A percentile compares a stretch with the other conserved stretches of the same genome.
Evolutionary conservation across 768 basidiomycete genomes (phyloP).

Genomic region (Pulveroboletus sp.): DNA sequence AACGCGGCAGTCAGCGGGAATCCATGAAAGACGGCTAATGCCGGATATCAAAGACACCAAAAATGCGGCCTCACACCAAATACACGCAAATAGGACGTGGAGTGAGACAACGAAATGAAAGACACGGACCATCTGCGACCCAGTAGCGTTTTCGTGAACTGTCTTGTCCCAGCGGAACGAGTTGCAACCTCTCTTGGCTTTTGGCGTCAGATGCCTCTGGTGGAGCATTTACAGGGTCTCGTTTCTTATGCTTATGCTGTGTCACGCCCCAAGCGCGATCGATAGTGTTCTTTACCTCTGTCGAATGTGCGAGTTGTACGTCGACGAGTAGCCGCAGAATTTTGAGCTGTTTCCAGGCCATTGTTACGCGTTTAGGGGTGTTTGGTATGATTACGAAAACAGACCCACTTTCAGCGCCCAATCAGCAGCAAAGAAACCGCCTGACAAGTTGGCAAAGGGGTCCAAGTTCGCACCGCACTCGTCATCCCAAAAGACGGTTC

Average conservation of each 20-base stretch:
- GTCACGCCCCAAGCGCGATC: slow-evolving; percentile 87
- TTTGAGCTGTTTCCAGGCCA: slow-evolving; percentile 55
- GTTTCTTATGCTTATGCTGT: slow-evolving; percentile 84
- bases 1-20: slow-evolving; percentile 32
- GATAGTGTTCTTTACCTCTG: slow-evolving; percentile 66
- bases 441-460: slow-evolving; percentile 62
- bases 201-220: slow-evolving; percentile 60
- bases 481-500: slow-evolving; percentile 82
- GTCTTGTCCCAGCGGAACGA: slow-evolving; percentile 78
- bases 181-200: slow-evolving; percentile 62
- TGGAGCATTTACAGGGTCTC: slow-evolving; percentile 53
- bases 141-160: slow-evolving; percentile 75
- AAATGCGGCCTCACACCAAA: slow-evolving; percentile 56
- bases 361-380: slow-evolving; percentile 29
- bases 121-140: slow-evolving; percentile 85
- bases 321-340: slow-evolving; percentile 84
- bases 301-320: slow-evolving; percentile 69
- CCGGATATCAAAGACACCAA: slow-evolving; percentile 40
- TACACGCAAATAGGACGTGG: slow-evolving; percentile 63
- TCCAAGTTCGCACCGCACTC: slow-evolving; percentile 63
- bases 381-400: slow-evolving; percentile 23
- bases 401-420: slow-evolving; percentile 79
- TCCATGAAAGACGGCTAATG: slow-evolving; percentile 34
- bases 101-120: slow-evolving; percentile 35
- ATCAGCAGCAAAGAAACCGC: slow-evolving; percentile 76